phyloP scores from a whole-genome alignment of 192 early-diverging fungal genomes.

The Chytriomyces hyalinus region DNA sequence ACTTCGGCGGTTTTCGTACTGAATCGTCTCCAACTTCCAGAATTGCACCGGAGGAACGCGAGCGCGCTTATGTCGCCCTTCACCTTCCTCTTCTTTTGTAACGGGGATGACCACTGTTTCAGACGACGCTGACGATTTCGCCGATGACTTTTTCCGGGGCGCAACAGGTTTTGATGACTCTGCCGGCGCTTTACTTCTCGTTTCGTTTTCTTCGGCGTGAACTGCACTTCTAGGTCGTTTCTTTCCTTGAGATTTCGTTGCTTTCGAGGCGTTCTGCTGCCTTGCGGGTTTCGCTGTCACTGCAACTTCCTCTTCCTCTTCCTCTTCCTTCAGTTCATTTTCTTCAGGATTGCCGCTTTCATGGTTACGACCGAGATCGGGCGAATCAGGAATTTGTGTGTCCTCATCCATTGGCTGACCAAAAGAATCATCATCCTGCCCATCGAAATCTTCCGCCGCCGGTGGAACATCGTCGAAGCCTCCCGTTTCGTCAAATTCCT shows the following conservation, averaged over 20 bases:
- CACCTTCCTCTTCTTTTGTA: conserved; percentile 27
- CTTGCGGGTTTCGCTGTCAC: background rate
- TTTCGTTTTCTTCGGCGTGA: background rate
- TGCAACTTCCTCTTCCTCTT: conserved; percentile 20
- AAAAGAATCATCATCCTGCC: background rate
- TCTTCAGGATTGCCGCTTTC: background rate
- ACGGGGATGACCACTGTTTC: background rate
- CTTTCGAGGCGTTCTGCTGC: background rate
- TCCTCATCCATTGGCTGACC: conserved; percentile 9
- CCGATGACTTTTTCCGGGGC: background rate
- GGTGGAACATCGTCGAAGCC: background rate
- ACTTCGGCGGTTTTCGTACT: conserved; percentile 36
- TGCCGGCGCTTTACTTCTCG: background rate
- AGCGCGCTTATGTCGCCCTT: conserved; percentile 28
- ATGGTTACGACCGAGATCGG: background rate
- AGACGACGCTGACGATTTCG: background rate
- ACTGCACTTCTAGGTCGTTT: background rate
- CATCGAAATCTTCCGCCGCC: conserved; percentile 5
- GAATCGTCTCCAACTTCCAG: conserved; percentile 47
- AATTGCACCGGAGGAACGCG: conserved; percentile 42
- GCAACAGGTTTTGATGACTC: background rate
- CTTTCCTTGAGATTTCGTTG: background rate
- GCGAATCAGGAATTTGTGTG: too few relatives aligned
- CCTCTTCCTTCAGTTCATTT: conserved; percentile 17
- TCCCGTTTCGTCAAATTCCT: background rate